Conservation (phyloP, 805 yeast species). For the Wickerhamiella spandovensis region DNA sequence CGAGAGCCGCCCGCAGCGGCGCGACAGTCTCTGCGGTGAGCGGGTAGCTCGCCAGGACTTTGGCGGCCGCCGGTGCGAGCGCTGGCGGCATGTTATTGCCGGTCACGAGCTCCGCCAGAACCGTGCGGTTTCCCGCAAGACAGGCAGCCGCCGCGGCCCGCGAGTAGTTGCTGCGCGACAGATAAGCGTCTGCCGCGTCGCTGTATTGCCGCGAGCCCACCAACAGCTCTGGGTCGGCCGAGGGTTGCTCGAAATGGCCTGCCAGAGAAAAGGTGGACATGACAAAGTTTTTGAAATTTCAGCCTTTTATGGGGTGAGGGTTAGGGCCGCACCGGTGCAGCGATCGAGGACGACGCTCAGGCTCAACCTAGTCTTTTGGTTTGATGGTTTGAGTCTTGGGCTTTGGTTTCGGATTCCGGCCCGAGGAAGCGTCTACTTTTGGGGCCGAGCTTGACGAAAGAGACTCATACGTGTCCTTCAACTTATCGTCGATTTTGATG, state of each 20-base stretch:
- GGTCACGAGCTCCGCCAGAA: not conserved
- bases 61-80: not conserved
- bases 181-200: not conserved
- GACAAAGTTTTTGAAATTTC: not conserved
- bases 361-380: too few relatives aligned
- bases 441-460: too few relatives aligned
- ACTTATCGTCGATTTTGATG: conserved; percentile 13
- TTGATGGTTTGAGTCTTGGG: too few relatives aligned
- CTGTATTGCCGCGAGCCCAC: not conserved
- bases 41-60: not conserved
- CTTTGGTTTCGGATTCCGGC: too few relatives aligned
- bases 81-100: not conserved
- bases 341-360: too few relatives aligned
- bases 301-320: not conserved
- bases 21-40: not conserved
- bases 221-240: not conserved
- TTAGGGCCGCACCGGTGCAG: too few relatives aligned
- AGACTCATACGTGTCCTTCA: conserved; percentile 12
- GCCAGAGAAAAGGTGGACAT: conserved; percentile 1
- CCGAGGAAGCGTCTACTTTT: too few relatives aligned
- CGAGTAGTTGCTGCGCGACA: not conserved
- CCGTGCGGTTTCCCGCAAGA: not conserved
- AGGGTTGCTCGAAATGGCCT: not conserved
- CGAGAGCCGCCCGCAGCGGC: not conserved
- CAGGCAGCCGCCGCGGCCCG: not conserved